A percentile compares a stretch with the other conserved stretches of the same genome.
These are phyloP conservation scores for Insectozyma bohioensis DNA, from an alignment of 1,139 yeast genomes.

Conservation along the genomic window DNA sequence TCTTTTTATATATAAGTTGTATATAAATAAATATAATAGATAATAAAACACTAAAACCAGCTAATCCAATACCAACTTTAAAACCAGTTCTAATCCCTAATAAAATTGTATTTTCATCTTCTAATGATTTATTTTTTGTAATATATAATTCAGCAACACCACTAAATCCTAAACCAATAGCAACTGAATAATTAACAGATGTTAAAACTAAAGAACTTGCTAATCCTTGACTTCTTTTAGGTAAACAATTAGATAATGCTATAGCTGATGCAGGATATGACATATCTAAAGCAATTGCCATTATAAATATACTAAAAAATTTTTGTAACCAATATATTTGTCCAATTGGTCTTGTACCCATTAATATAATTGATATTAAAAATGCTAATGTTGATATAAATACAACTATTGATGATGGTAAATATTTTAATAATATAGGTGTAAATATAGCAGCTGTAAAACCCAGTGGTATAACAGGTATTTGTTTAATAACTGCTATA, in stretches of 20 bases:
- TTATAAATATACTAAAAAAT: slow-evolving; percentile 47
- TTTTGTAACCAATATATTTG: slow-evolving; percentile 56
- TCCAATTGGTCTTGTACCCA: slow-evolving; percentile 45
- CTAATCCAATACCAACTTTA: slow-evolving; percentile 52
- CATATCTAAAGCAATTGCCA: slow-evolving; percentile 63
- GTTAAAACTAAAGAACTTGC: slow-evolving; percentile 67
- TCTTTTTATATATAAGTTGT: slow-evolving; percentile 11
- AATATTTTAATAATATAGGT: slow-evolving; percentile 33
- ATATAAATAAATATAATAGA: slow-evolving; percentile 20
- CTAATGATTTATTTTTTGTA: slow-evolving; percentile 24
- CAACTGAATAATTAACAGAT: slow-evolving; percentile 60
- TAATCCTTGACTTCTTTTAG: slow-evolving; percentile 57
- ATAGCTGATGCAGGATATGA: slow-evolving; percentile 64
- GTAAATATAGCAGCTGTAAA: slow-evolving; percentile 45
- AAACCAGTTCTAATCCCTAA: slow-evolving; percentile 45
- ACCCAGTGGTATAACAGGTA: slow-evolving; percentile 45
- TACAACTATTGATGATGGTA: slow-evolving; percentile 46
- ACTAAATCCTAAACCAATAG: slow-evolving; percentile 64
- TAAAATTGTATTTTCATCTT: slow-evolving; percentile 23
- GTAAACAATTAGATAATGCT: slow-evolving; percentile 50
- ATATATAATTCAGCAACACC: slow-evolving; percentile 57
- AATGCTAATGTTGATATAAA: slow-evolving; percentile 46
- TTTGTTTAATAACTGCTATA: slow-evolving; percentile 35
- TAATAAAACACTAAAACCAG: slow-evolving; percentile 43
- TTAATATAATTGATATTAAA: slow-evolving; percentile 36